A percentile compares a stretch with the other conserved stretches of the same genome.
These are phyloP conservation scores for Xylariaceae sp. DNA, from an alignment of 2,329 filamentous ascomycete genomes.

Conservation along the genomic window DNA sequence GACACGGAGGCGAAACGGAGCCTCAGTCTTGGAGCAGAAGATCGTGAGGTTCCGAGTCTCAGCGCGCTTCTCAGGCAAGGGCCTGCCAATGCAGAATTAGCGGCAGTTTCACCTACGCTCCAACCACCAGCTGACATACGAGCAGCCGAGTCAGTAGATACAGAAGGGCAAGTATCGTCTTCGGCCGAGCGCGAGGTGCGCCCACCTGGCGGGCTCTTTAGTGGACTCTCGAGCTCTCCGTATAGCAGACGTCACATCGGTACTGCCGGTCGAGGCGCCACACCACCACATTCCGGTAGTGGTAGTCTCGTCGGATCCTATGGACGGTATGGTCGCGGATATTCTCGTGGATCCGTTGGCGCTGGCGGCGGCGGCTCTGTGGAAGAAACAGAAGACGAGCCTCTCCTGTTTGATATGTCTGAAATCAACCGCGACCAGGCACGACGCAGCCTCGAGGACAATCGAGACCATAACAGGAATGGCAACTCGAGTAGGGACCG, in stretches of 20 bases:
- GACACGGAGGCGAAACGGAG: slow-evolving; percentile 60
- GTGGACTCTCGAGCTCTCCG: slow-evolving; percentile 39
- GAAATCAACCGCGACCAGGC: slow-evolving; percentile 57
- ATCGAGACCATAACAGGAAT: slow-evolving; percentile 36
- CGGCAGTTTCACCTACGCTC: slow-evolving; percentile 33
- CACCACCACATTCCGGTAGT: slow-evolving; percentile 32
- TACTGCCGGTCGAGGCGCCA: slow-evolving; percentile 32
- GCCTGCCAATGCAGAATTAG: slow-evolving; percentile 35
- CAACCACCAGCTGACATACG: slow-evolving; percentile 42
- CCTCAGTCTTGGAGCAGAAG: slow-evolving; percentile 61
- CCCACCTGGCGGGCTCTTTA: slow-evolving; percentile 42
- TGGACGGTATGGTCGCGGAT: slow-evolving; percentile 32
- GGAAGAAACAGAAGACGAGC: slow-evolving; percentile 58
- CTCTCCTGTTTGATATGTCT: slow-evolving; percentile 66
- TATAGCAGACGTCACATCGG: slow-evolving; percentile 43
- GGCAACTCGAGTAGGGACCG: slow-evolving; percentile 36
- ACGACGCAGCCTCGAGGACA: slow-evolving; percentile 55
- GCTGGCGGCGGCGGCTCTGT: slow-evolving; percentile 41
- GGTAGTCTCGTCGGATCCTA: slow-evolving; percentile 32
- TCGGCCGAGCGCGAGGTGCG: slow-evolving; percentile 40
- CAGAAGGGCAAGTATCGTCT: slow-evolving; percentile 38
- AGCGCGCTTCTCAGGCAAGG: slow-evolving; percentile 53
- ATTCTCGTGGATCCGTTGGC: slow-evolving; percentile 33
- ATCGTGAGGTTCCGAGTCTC: slow-evolving; percentile 59
- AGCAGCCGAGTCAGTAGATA: slow-evolving; percentile 36